Evolutionary conservation across 352 stramenopile genomes (phyloP).

Genomic region (Globisporangium okanoganense): DNA sequence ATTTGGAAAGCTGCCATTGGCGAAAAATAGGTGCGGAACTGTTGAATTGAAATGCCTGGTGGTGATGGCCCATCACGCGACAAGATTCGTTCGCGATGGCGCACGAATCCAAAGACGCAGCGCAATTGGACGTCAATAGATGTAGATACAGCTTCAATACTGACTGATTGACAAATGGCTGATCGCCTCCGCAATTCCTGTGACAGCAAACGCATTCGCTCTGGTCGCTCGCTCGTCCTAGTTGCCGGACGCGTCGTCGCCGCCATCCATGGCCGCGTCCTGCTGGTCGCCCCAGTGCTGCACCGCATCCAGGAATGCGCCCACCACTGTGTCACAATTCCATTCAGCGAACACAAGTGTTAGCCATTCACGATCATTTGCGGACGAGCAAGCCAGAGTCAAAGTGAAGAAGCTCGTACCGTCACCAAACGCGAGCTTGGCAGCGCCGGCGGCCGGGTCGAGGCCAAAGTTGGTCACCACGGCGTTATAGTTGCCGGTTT

Average conservation of each 20-base stretch:
- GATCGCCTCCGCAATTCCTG: too few relatives aligned
- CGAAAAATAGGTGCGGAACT: too few relatives aligned
- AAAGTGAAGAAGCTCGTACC: slow-evolving; percentile 29
- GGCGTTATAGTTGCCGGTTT: slow-evolving; percentile 89
- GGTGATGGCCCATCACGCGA: too few relatives aligned
- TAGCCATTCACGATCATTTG: too few relatives aligned
- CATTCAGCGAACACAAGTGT: not conserved
- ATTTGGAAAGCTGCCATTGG: too few relatives aligned
- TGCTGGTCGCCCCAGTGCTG: slow-evolving; percentile 74
- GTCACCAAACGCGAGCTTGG: slow-evolving; percentile 81
- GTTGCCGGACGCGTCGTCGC: slow-evolving; percentile 1
- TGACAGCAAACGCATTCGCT: too few relatives aligned
- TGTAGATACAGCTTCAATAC: not conserved
- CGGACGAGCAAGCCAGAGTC: too few relatives aligned
- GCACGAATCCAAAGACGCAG: not conserved
- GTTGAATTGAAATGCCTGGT: too few relatives aligned
- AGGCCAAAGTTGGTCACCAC: slow-evolving; percentile 90
- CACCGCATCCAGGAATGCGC: slow-evolving; percentile 71
- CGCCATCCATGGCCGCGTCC: slow-evolving; percentile 32
- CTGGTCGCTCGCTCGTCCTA: not conserved
- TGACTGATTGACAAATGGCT: not conserved
- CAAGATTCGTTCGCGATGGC: slow-evolving; percentile 1
- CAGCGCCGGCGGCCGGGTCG: slow-evolving; percentile 65
- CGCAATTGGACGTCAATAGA: not conserved
- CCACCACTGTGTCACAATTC: slow-evolving; percentile 39